These are phyloP conservation scores for Fraxinus xanthoxyloides DNA, from an alignment of 305 asterid species.

Conservation along the genomic window DNA sequence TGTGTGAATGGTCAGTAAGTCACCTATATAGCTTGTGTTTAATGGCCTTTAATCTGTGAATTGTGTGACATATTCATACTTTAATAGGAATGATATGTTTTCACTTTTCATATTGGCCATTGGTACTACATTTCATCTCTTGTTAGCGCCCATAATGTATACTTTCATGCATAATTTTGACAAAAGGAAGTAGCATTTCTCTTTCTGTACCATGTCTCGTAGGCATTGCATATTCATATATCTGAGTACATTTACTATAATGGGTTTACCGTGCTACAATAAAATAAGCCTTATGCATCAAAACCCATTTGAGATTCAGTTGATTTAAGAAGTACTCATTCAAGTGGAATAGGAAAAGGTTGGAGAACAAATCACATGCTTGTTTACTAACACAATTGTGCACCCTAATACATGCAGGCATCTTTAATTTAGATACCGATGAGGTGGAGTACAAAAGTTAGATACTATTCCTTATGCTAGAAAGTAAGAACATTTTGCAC, in stretches of 20 bases:
- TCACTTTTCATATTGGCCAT: not conserved
- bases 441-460: not conserved
- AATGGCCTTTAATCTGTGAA: not conserved
- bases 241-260: not conserved
- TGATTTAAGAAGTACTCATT: not conserved
- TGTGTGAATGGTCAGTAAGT: not conserved
- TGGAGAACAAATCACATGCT: not conserved
- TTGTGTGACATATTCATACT: not conserved
- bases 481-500: not conserved
- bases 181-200: not conserved
- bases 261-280: not conserved
- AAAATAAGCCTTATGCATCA: not conserved
- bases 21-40: not conserved
- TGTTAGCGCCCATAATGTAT: not conserved
- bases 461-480: not conserved
- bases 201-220: not conserved
- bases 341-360: not conserved
- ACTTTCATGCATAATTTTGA: not conserved
- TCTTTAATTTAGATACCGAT: not conserved
- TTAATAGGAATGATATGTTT: not conserved
- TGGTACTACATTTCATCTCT: not conserved
- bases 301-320: not conserved
- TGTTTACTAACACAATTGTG: not conserved
- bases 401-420: not conserved
- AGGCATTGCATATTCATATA: not conserved